These are phyloP conservation scores for Telopea speciosissima DNA, from an alignment of 177 flowering plant genomes.

Conservation along the genomic window DNA sequence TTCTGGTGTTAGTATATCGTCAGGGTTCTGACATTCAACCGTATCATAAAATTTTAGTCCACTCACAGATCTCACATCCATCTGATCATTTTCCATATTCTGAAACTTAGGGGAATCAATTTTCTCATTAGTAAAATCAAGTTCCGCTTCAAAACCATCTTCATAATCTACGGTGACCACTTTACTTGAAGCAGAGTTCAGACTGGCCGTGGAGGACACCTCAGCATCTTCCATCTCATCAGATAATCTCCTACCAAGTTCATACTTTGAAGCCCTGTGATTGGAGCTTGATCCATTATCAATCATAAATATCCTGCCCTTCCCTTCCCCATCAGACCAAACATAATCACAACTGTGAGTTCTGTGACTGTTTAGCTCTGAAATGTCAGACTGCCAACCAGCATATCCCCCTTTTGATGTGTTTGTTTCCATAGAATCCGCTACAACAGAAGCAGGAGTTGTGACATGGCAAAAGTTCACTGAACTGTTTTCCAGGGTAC, in stretches of 20 bases:
- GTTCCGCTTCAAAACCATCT: slow-evolving; percentile 22
- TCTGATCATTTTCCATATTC: slow-evolving; percentile 8
- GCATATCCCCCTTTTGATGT: slow-evolving; percentile 12
- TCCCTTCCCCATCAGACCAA: slow-evolving; percentile 10
- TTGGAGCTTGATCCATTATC: slow-evolving; percentile 16
- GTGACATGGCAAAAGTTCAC: neutral
- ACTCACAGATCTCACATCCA: neutral
- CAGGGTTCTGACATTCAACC: slow-evolving; percentile 5
- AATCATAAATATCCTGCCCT: slow-evolving; percentile 10
- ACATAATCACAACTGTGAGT: slow-evolving; percentile 5
- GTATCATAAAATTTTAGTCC: slow-evolving; percentile 11
- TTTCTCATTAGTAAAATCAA: slow-evolving; percentile 8
- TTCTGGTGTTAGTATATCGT: slow-evolving; percentile 2
- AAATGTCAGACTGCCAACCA: slow-evolving; percentile 16
- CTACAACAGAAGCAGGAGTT: slow-evolving; percentile 11
- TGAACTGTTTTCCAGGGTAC: slow-evolving; percentile 7
- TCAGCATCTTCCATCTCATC: slow-evolving; percentile 27
- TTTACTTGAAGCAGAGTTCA: slow-evolving; percentile 25
- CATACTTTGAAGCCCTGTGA: slow-evolving; percentile 8
- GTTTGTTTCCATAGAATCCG: slow-evolving; percentile 12
- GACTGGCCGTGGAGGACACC: slow-evolving; percentile 21
- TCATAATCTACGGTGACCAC: slow-evolving; percentile 24
- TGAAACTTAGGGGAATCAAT: slow-evolving; percentile 9
- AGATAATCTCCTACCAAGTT: slow-evolving; percentile 8
- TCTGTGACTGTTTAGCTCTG: slow-evolving; percentile 18